Base-by-base conservation (phyloP, 768 basidiomycete species). In the Cystobasidium onofrii region DNA sequence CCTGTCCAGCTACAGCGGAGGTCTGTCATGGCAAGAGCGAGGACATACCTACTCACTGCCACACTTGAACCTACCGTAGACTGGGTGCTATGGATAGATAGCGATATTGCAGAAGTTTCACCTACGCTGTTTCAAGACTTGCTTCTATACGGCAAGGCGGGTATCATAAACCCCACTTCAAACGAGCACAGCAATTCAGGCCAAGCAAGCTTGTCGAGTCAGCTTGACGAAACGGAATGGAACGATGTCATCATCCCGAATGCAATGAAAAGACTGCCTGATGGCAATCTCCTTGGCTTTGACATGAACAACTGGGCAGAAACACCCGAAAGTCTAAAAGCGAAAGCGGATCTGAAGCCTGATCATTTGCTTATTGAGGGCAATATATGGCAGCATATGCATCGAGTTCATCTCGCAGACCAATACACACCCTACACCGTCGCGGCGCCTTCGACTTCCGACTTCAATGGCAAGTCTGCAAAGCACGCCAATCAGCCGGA, bases 271-370 rank as follows among this genome's bases (percentile, higher is more conserved):
- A 23, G 75, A 15, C 43, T 29, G 27, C 27, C 46, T 12, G 63
- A 64, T 18, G 75, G 65, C 36, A 6, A 6, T 9, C n/a, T 67
- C 39, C 74, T 73, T 1, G 57, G 74, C 1, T 78, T 77, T 44
- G 77, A 78, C 52, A 75, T 75, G 39, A 78, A 78, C 69, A 78
- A 78, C 63, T 78, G 77, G 77, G 39, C 70, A 54, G 77, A 78
- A 52, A 78, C 77, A 29, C 70, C 70, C 18, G 75, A 74, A n/a
- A 74, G 73, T 20, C 75, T 75, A 1, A 63, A 41, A 18, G 20
- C 67, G 17, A 73, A 77, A 41, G 27, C 39, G 1, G 50, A 15
- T 1, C 55, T 78, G 2, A 0, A 29, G 1, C 1, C 65, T 0
- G 44, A 61, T 27, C 64, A 72, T 44, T 50, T 78, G 12, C 67